Conservation (phyloP, 805 yeast species). For the Candida peoriensis region DNA sequence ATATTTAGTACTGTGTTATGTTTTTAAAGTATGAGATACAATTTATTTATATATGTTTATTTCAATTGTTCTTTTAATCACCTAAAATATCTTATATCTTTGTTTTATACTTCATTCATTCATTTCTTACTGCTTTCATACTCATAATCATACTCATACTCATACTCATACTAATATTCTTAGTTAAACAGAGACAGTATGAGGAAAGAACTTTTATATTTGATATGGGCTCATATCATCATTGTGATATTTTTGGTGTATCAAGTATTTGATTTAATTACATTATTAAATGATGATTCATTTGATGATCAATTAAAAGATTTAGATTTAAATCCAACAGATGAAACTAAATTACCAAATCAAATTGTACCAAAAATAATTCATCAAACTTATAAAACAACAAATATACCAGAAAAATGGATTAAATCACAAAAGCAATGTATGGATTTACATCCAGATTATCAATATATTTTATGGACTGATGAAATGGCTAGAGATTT, state of each 20-base stretch:
- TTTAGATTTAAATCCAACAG: constrained; percentile 54
- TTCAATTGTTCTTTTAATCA: too few species aligned
- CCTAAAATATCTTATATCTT: too few species aligned
- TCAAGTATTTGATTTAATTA: constrained; percentile 64
- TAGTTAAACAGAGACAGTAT: constrained; percentile 32
- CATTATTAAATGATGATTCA: constrained; percentile 70
- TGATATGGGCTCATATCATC: constrained; percentile 55
- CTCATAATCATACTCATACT: too few species aligned
- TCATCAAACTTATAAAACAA: constrained; percentile 87
- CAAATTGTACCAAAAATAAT: constrained; percentile 80
- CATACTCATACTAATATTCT: neutral
- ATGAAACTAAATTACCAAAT: constrained; percentile 37
- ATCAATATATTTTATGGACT: constrained; percentile 86
- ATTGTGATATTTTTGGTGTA: constrained; percentile 40
- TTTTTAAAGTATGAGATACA: too few species aligned
- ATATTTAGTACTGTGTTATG: too few species aligned
- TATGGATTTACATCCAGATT: constrained; percentile 78
- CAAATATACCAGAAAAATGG: constrained; percentile 79
- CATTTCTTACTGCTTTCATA: too few species aligned
- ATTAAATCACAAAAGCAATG: constrained; percentile 70
- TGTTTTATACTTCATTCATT: too few species aligned
- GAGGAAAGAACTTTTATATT: constrained; percentile 62
- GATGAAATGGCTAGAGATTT: constrained; percentile 78
- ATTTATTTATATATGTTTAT: too few species aligned
- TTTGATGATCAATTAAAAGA: constrained; percentile 57